Evolutionary conservation across 768 basidiomycete genomes (phyloP).

Genomic region (Cyclocybe cylindracea): DNA sequence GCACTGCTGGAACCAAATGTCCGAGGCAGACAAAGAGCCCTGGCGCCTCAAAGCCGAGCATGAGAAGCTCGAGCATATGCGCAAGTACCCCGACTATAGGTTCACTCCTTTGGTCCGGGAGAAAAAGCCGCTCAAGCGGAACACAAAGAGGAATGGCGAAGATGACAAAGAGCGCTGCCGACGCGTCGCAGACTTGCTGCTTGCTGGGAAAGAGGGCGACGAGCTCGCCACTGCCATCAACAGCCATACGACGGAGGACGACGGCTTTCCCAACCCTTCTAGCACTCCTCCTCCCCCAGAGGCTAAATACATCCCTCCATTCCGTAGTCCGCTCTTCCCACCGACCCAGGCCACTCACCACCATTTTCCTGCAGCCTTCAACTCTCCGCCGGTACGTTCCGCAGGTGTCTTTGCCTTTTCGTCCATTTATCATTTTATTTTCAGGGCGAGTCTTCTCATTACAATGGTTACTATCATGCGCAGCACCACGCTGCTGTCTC

Average conservation of each 20-base stretch:
- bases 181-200: slow-evolving; percentile 49
- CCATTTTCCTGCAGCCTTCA: too few relatives aligned
- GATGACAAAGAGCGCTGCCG: slow-evolving; percentile 51
- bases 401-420: too few relatives aligned
- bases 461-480: too few relatives aligned
- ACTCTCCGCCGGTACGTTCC: too few relatives aligned
- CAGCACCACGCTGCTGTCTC: too few relatives aligned
- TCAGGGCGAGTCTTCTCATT: too few relatives aligned
- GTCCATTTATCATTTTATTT: too few relatives aligned
- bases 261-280: neutral
- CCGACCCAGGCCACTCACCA: slow-evolving; percentile 6
- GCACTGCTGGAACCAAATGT: slow-evolving; percentile 54
- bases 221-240: slow-evolving; percentile 48
- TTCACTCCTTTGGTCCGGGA: slow-evolving; percentile 48
- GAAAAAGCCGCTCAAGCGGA: slow-evolving; percentile 48
- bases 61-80: slow-evolving; percentile 50
- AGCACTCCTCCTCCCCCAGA: neutral
- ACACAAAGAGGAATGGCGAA: slow-evolving; percentile 50
- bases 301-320: slow-evolving; percentile 15
- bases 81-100: slow-evolving; percentile 54
- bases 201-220: slow-evolving; percentile 49
- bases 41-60: slow-evolving; percentile 52
- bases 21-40: slow-evolving; percentile 48
- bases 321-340: slow-evolving; percentile 31
- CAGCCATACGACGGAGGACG: neutral